Evolutionary conservation across 257 asterid genomes (phyloP).

Genomic region (Solanum bulbocastanum): DNA sequence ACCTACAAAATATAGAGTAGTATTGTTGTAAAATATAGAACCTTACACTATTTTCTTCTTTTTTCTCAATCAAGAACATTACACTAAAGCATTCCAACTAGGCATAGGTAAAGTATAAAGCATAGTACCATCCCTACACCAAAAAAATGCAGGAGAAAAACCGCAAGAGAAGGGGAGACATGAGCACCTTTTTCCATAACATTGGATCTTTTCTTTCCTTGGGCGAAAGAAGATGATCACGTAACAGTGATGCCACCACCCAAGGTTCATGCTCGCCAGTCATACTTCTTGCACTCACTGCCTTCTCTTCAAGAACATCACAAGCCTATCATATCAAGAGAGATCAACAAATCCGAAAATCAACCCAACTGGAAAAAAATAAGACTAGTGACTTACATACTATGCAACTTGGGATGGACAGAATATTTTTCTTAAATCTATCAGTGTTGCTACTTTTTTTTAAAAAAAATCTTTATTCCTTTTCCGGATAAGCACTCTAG

Average conservation of each 20-base stretch:
- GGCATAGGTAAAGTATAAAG: background rate
- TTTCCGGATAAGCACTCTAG: background rate
- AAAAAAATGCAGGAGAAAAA: background rate
- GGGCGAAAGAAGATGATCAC: slow-evolving; percentile 86
- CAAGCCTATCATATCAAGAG: slow-evolving; percentile 46
- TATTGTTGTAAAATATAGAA: background rate
- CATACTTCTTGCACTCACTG: slow-evolving; percentile 38
- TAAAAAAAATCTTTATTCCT: background rate
- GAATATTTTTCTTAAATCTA: background rate
- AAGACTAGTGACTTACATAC: background rate
- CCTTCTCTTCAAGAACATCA: slow-evolving; percentile 79
- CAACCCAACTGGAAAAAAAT: background rate
- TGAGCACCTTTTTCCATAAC: slow-evolving; percentile 72
- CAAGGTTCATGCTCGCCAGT: slow-evolving; percentile 56
- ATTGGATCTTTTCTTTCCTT: slow-evolving; percentile 65
- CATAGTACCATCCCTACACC: background rate
- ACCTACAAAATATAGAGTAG: slow-evolving; percentile 30
- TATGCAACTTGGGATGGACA: background rate
- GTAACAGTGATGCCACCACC: slow-evolving; percentile 75
- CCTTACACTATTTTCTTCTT: background rate
- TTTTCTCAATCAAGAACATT: background rate
- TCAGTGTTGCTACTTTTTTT: background rate
- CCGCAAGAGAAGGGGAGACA: background rate
- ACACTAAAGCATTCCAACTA: background rate
- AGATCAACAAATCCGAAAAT: slow-evolving; percentile 4